Evolutionary conservation across 805 yeast species (phyloP), one percentile per base, ranked within the genome.

Genomic region (Monosporozyma aerobia): DNA sequence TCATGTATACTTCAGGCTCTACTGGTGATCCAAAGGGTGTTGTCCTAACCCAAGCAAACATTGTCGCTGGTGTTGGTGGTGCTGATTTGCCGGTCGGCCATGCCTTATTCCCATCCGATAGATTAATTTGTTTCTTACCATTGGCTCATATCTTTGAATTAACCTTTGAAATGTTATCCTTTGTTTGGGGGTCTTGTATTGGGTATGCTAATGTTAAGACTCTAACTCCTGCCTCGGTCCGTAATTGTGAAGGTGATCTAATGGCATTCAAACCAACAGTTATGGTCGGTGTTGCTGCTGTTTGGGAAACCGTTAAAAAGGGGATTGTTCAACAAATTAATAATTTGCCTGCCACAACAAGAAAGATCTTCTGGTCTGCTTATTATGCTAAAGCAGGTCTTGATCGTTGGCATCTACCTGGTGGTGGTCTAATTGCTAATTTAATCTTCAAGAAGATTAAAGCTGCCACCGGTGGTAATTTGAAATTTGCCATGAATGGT

Each of bases 271-370:
- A 82, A 69, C 99, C 99, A 54, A 87, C 97, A 5, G 72, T 90
- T 60, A 87, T 94, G 96, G 97, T 90, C 58, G 99, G 97, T 70
- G 99, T 94, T 53, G 97, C 97, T 16, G 96, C 98, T 4, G 97
- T 94, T 51, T 94, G 97, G 96, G 99, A 94, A 75, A 78, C 85
- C 40, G 88, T 94, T 56, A 85, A 90, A 70, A 94, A 94, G 76
- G 99, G 99, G 54, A 85, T 94, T 54, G 56, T 88, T 54, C 79
- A 79, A 52, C 90, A 90, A 73, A 79, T 94, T 59, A 74, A 76
- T 59, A 78, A 81, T 62, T 76, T 77, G 62, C 85, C 96, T 16
- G 62, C 80, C 14, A 60, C 83, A 25, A 77, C 79, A 33, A 96
- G 89, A 72, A 86, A 80, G 68, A 64, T 92, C 46, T 94, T 94